Evolutionary conservation across 148 eudicot genomes (phyloP), one percentile per base, ranked within the genome.

Genomic region (Talinum fruticosum): DNA sequence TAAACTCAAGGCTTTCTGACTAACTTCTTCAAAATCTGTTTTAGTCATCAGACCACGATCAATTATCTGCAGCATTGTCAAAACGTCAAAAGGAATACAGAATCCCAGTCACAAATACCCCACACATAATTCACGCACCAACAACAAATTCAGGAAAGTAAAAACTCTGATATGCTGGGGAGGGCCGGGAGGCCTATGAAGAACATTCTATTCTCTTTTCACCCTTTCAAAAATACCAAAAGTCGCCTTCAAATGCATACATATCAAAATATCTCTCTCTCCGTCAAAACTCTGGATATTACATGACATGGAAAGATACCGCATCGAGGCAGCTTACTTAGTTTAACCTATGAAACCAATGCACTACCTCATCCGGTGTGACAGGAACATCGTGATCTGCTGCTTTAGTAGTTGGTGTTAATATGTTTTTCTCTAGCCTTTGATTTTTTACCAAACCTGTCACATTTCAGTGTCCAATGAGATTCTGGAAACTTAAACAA

Each of bases 311-410:
- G 54, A 32, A 32, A 21, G 66, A 15, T 28, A 62, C 33, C 28
- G 33, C 66, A 28, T 2, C 32, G 10, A 62, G 34, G 1, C 30
- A 62, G 65, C 37, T 19, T 61, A 2, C 26, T n/a, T n/a, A n/a
- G n/a, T 41, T 28, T 10, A 30, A 74, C 2, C 21, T 61, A 61
- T 0, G 51, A 67, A 41, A 45, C 2, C 37, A 29, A 69, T 29
- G 35, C 21, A 71, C 37, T 35, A 88, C 99, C 97, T 96, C 97
- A 37, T 91, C 82, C 72, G 95, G 99, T 36, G 98, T 90, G 45
- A 96, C 83, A 79, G 99, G 99, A 54, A 93, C 97, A 86, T 96
- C 99, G 82, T 96, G 99, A 83, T 93, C 95, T 54, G 90, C 98
- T 65, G 97, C 97, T 83, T 96, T 96, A 66, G 98, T 96, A 49